Evolutionary conservation across 306 rosid genomes (phyloP).

Genomic region (Lathyrus aphaca): DNA sequence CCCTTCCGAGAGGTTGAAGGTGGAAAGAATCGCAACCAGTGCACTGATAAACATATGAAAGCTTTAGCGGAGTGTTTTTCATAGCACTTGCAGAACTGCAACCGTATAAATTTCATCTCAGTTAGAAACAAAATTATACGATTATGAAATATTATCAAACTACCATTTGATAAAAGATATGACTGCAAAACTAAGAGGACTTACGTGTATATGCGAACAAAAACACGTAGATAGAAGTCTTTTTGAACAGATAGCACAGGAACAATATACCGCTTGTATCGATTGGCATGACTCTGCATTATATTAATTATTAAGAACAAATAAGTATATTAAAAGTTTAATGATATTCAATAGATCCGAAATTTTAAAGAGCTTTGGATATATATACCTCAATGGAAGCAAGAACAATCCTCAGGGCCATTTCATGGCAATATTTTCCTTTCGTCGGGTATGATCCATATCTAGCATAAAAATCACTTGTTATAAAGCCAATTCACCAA

Average conservation of each 20-base stretch:
- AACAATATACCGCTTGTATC: constrained; percentile 96
- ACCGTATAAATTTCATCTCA: constrained; percentile 44
- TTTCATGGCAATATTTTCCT: constrained; percentile 96
- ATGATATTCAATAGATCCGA: background rate
- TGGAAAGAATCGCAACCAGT: constrained; percentile 97
- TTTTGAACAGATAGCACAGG: constrained; percentile 94
- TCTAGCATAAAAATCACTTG: constrained; percentile 52
- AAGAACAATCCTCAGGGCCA: constrained; percentile 95
- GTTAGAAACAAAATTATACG: constrained; percentile 33
- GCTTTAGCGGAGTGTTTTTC: constrained; percentile 95
- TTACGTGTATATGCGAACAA: constrained; percentile 85
- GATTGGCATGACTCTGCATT: constrained; percentile 95
- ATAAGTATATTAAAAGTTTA: background rate
- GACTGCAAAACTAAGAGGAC: constrained; percentile 37
- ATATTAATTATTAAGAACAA: constrained; percentile 39
- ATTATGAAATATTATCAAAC: constrained; percentile 11
- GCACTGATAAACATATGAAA: constrained; percentile 96
- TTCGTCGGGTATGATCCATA: constrained; percentile 93
- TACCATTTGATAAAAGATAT: constrained; percentile 3
- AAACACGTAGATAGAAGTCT: constrained; percentile 93
- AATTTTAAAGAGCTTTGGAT: background rate
- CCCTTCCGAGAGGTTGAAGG: constrained; percentile 87
- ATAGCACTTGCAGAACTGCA: constrained; percentile 96
- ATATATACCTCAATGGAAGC: constrained; percentile 89
- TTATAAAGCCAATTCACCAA: constrained; percentile 32